These are phyloP conservation scores for Fusarium abutilonis DNA, from an alignment of 2,329 filamentous ascomycete genomes.

Conservation along the genomic window DNA sequence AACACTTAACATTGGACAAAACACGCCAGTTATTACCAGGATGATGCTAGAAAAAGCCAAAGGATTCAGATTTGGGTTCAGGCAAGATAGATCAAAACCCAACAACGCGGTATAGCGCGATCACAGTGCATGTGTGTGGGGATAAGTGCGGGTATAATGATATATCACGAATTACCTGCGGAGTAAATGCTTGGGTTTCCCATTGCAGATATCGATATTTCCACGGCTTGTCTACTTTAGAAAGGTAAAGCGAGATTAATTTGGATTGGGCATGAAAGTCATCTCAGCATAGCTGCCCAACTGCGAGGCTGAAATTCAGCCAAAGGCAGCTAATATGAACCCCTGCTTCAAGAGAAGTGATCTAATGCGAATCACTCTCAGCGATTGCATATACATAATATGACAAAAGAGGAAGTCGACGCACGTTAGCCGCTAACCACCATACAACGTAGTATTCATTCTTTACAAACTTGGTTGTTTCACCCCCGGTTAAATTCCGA, in stretches of 20 bases:
- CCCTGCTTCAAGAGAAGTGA: constrained; percentile 23
- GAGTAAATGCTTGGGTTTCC: not conserved
- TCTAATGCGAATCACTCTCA: constrained; percentile 26
- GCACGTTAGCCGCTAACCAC: constrained; percentile 30
- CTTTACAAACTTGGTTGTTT: constrained; percentile 9
- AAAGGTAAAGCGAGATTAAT: not conserved
- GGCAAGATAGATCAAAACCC: constrained; percentile 21
- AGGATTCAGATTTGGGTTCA: constrained; percentile 8
- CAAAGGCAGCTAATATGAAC: not conserved
- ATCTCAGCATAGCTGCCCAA: constrained; percentile 19
- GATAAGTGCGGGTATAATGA: not conserved
- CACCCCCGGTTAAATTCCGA: constrained; percentile 27
- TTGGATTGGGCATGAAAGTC: constrained; percentile 4
- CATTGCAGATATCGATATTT: not conserved
- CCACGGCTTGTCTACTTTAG: constrained; percentile 6
- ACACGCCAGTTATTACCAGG: constrained; percentile 9
- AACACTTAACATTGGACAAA: not conserved
- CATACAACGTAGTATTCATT: not conserved
- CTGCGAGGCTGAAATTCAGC: not conserved
- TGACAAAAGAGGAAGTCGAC: constrained; percentile 25
- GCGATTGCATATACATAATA: constrained; percentile 21
- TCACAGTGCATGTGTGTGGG: constrained; percentile 23
- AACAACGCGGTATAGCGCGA: constrained; percentile 40
- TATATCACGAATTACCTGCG: not conserved
- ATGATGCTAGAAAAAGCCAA: constrained; percentile 25